Evolutionary conservation across 2,329 filamentous ascomycete species (phyloP).

Genomic region (Paracorniculantispora psalliotae): DNA sequence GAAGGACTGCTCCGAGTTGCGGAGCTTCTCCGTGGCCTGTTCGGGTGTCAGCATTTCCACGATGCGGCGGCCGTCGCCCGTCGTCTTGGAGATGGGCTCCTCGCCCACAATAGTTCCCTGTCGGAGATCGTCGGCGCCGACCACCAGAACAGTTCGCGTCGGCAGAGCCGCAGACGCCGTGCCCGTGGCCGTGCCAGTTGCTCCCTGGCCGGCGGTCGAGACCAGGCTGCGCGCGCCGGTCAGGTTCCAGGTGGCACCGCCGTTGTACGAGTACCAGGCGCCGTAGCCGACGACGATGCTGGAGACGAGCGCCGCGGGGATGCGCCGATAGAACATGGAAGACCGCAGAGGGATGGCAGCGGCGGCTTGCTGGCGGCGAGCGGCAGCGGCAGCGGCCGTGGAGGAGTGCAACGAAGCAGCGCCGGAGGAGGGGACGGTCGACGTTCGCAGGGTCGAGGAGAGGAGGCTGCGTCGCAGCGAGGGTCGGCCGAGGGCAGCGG

Average conservation of each 20-base stretch:
- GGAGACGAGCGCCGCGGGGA: constrained; percentile 62
- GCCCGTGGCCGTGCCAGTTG: constrained; percentile 20
- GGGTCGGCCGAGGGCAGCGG: constrained; percentile 45
- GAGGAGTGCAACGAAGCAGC: constrained; percentile 17
- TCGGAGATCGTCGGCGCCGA: constrained; percentile 86
- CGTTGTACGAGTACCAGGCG: constrained; percentile 67
- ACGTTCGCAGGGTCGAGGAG: constrained; percentile 12
- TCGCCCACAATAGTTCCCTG: constrained; percentile 82
- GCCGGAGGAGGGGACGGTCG: constrained; percentile 24
- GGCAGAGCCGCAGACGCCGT: constrained; percentile 35
- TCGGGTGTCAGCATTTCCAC: constrained; percentile 96
- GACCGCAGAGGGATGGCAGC: constrained; percentile 53
- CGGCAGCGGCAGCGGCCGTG: constrained; percentile 15
- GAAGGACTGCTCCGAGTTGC: constrained; percentile 88
- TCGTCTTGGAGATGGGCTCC: constrained; percentile 82
- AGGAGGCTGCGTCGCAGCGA: constrained; percentile 6
- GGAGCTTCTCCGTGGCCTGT: constrained; percentile 83
- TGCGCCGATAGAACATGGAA: constrained; percentile 70
- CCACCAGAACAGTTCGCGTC: constrained; percentile 70
- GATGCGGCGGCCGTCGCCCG: constrained; percentile 77
- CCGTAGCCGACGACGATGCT: constrained; percentile 66
- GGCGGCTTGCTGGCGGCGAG: constrained; percentile 28
- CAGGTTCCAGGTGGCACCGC: constrained; percentile 28
- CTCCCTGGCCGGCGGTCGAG: constrained; percentile 27
- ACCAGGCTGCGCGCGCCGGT: constrained; percentile 38